A percentile compares a stretch with the other conserved stretches of the same genome.
phyloP scores from a whole-genome alignment of 176 grass and related monocot genomes.

The Stipa capillata region DNA sequence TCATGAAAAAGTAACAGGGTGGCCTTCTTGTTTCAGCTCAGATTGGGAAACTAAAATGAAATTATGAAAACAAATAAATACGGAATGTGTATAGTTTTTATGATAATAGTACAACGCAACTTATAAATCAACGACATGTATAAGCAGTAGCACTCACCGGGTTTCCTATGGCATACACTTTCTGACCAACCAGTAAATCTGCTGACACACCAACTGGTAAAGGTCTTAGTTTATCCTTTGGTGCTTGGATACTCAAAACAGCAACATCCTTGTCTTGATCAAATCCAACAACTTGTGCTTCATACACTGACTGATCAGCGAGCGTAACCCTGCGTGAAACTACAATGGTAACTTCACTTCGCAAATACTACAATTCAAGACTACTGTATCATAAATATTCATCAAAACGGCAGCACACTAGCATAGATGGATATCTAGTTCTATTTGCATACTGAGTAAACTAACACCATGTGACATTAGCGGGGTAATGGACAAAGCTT shows the following conservation, averaged over 20 bases:
- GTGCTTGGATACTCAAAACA: constrained; percentile 83
- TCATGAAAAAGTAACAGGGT: not conserved
- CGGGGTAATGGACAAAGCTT: not conserved
- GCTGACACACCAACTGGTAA: constrained; percentile 85
- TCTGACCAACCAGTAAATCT: constrained; percentile 88
- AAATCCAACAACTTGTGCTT: constrained; percentile 88
- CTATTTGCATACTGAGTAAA: not conserved
- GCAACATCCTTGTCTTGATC: constrained; percentile 99
- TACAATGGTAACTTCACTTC: constrained; percentile 44
- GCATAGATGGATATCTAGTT: no score
- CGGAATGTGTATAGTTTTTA: not conserved
- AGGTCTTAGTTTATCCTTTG: constrained; percentile 89
- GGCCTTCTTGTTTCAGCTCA: not conserved
- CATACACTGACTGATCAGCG: constrained; percentile 81
- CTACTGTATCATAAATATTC: not conserved
- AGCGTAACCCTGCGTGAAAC: constrained; percentile 80
- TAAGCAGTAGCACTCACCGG: constrained; percentile 71
- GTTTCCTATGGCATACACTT: constrained; percentile 99
- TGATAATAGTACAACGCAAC: not conserved
- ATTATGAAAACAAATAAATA: not conserved
- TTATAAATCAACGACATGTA: not conserved
- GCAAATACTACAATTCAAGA: not conserved
- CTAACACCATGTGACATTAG: not conserved
- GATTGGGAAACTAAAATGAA: not conserved
- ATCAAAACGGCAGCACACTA: not conserved